Evolutionary conservation across 2,329 filamentous ascomycete genomes (phyloP).

Genomic region (Drechslerella dactyloides): DNA sequence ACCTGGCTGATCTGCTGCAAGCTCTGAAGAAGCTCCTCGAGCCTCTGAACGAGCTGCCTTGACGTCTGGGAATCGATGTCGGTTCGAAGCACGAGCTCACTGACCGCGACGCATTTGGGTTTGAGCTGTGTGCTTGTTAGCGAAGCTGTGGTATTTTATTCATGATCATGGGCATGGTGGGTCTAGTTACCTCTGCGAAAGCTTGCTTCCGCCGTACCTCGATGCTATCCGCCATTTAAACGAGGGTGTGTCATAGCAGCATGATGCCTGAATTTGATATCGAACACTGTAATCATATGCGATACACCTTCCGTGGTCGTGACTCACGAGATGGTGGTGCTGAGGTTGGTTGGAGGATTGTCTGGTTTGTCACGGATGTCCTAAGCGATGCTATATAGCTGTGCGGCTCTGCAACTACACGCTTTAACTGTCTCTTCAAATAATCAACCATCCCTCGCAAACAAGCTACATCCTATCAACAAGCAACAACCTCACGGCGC

Average conservation of each 20-base stretch:
- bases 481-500: background rate
- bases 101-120: slow-evolving; percentile 68
- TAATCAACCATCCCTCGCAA: background rate
- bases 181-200: slow-evolving; percentile 35
- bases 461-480: background rate
- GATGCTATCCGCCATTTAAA: slow-evolving; percentile 27
- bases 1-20: slow-evolving; percentile 62
- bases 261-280: background rate
- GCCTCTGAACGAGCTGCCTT: slow-evolving; percentile 60
- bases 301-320: background rate
- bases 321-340: background rate
- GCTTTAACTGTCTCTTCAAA: background rate
- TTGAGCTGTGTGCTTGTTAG: slow-evolving; percentile 64
- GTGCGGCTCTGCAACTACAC: background rate
- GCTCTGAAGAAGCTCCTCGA: slow-evolving; percentile 61
- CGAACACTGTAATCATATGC: background rate
- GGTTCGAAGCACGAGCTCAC: slow-evolving; percentile 65
- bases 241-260: slow-evolving; percentile 1
- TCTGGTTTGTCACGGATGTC: background rate
- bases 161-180: background rate
- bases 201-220: slow-evolving; percentile 40
- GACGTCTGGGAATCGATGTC: slow-evolving; percentile 59
- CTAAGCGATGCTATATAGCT: background rate
- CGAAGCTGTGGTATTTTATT: slow-evolving; percentile 5
- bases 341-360: background rate